phyloP scores from a whole-genome alignment of 1,284 basidiomycete genomes.

The Termitomyces sp. region DNA sequence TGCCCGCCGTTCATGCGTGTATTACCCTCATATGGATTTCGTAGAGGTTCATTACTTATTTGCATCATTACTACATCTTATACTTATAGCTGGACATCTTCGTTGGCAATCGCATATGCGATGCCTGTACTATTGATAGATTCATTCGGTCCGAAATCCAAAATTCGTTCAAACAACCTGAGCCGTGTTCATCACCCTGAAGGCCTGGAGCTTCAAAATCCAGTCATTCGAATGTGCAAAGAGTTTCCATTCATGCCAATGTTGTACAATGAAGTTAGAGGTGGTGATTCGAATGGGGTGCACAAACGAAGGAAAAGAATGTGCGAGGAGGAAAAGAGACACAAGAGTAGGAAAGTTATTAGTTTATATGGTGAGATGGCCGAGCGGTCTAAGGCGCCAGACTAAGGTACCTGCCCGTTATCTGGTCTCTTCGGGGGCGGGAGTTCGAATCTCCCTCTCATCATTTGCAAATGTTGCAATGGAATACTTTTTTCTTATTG shows the following conservation, averaged over 20 bases:
- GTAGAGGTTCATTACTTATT: constrained; percentile 7
- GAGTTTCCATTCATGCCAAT: neutral
- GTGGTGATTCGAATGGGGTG: constrained; percentile 4
- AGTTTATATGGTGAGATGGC: constrained; percentile 61
- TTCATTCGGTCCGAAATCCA: neutral
- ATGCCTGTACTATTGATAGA: constrained; percentile 11
- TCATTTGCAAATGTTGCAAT: too few relatives aligned
- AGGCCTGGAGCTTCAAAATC: too few relatives aligned
- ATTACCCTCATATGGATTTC: neutral
- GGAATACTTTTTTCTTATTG: too few relatives aligned
- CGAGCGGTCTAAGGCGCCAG: constrained; percentile 85
- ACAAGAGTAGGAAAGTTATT: too few relatives aligned
- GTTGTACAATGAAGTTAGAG: constrained; percentile 8
- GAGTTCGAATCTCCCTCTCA: constrained; percentile 22
- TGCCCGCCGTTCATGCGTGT: neutral
- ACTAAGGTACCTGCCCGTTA: too few relatives aligned
- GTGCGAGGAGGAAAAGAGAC: too few relatives aligned
- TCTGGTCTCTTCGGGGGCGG: constrained; percentile 18
- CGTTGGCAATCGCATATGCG: constrained; percentile 2
- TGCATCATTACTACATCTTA: constrained; percentile 2
- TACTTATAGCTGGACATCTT: constrained; percentile 9
- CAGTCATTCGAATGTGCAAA: neutral
- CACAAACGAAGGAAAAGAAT: constrained; percentile 1
- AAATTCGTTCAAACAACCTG: neutral
- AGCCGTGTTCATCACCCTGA: neutral